Evolutionary conservation across 139 green algal genomes (phyloP).

Genomic region (Astrephomene gubernaculifera): DNA sequence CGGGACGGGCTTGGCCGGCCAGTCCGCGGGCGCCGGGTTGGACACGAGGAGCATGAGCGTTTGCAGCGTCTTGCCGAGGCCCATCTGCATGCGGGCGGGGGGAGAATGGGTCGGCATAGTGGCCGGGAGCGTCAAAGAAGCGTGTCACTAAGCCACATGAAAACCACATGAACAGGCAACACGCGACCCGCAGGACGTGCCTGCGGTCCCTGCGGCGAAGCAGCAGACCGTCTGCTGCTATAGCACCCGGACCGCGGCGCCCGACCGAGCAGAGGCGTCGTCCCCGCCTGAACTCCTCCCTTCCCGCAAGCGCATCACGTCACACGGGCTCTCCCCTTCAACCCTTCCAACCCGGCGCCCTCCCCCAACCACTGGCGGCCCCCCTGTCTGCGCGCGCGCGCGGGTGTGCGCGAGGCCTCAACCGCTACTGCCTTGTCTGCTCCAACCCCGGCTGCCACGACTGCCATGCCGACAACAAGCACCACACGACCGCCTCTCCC

Average conservation of each 20-base stretch:
- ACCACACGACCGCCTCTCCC: neutral
- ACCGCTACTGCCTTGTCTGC: neutral
- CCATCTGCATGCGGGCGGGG: conserved; percentile 47
- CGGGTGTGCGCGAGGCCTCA: neutral
- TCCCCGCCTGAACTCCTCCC: too few relatives aligned
- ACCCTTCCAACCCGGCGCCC: too few relatives aligned
- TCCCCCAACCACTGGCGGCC: neutral
- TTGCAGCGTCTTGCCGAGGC: conserved; percentile 71
- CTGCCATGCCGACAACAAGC: neutral
- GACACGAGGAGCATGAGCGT: conserved; percentile 67
- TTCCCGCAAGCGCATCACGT: too few relatives aligned
- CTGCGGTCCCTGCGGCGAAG: too few relatives aligned
- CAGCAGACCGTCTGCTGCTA: neutral
- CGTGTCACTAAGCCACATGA: too few relatives aligned
- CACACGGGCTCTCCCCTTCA: too few relatives aligned
- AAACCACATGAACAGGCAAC: too few relatives aligned
- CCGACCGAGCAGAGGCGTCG: neutral
- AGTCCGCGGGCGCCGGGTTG: conserved; percentile 21
- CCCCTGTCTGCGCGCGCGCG: neutral
- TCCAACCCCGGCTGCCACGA: neutral
- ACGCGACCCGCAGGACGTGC: too few relatives aligned
- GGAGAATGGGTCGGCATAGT: neutral
- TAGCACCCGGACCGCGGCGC: neutral
- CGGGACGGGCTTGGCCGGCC: neutral
- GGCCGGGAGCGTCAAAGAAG: neutral